These are phyloP conservation scores for Erigeron canadensis DNA, from an alignment of 129 eudicot species.

Conservation along the genomic window DNA sequence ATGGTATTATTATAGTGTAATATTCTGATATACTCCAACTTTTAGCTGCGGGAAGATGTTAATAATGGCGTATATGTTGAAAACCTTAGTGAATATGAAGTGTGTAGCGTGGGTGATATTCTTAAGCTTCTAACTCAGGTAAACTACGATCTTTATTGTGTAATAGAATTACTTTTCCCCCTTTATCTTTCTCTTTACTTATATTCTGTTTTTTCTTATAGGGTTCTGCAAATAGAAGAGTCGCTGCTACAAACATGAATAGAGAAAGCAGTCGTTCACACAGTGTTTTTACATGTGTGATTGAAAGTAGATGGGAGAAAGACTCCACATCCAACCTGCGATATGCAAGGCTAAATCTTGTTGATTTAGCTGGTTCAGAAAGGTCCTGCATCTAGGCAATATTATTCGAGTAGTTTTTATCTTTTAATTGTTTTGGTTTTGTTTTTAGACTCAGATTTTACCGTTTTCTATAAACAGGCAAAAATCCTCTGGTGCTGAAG, in stretches of 20 bases:
- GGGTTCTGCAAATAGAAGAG: constrained; percentile 89
- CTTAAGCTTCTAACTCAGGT: constrained; percentile 82
- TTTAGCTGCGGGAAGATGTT: constrained; percentile 79
- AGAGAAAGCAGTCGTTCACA: constrained; percentile 98
- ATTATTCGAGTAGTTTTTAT: not conserved
- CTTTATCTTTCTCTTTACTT: not conserved
- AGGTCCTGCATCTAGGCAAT: constrained; percentile 39
- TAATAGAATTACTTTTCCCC: not conserved
- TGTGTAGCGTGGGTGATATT: constrained; percentile 71
- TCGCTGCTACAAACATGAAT: constrained; percentile 94
- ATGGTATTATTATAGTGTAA: not conserved
- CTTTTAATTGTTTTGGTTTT: not conserved
- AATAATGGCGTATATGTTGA: constrained; percentile 87
- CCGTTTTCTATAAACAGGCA: constrained; percentile 50
- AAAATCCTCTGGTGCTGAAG: constrained; percentile 95
- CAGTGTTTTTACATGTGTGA: constrained; percentile 88
- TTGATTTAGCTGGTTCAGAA: constrained; percentile 97
- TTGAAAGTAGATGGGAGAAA: constrained; percentile 90
- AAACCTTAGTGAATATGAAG: constrained; percentile 83
- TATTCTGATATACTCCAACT: not conserved
- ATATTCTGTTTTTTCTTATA: constrained; percentile 11
- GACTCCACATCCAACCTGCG: constrained; percentile 69
- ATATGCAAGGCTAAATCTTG: constrained; percentile 86
- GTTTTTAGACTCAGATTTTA: not conserved
- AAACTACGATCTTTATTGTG: not conserved